Conservation (phyloP, 306 rosid species). For the Cicer pinnatifidum region DNA sequence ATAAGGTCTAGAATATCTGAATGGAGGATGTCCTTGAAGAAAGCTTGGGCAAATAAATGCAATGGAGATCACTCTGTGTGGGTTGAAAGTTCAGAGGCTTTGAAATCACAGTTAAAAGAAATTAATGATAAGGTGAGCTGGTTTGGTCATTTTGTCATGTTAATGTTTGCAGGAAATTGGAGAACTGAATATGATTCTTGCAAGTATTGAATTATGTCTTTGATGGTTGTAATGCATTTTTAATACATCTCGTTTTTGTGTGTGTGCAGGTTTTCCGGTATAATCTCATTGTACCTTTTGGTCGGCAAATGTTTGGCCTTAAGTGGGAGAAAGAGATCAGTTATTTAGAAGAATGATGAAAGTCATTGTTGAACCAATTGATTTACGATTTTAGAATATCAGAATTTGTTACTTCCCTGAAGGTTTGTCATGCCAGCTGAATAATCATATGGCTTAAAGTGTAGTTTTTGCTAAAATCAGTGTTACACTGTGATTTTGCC, state of each 20-base stretch:
- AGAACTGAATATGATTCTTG: conserved; percentile 26
- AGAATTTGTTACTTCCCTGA: conserved; percentile 4
- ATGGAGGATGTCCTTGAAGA: conserved; percentile 67
- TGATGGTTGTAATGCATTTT: conserved; percentile 14
- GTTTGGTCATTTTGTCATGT: conserved; percentile 3
- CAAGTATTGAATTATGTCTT: conserved; percentile 9
- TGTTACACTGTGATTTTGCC: too few species aligned
- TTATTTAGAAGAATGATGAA: conserved; percentile 59
- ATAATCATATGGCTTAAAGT: neutral
- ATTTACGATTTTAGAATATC: conserved; percentile 16
- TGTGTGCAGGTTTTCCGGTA: conserved; percentile 73
- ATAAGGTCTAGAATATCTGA: conserved; percentile 62
- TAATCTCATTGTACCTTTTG: conserved; percentile 85
- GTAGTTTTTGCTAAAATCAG: too few species aligned
- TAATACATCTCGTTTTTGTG: conserved; percentile 1
- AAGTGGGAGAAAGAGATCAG: conserved; percentile 89
- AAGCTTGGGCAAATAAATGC: conserved; percentile 61
- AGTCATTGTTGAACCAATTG: neutral
- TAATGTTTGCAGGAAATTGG: conserved; percentile 15
- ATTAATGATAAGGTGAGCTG: conserved; percentile 72
- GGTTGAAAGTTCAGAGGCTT: conserved; percentile 59
- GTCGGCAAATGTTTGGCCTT: conserved; percentile 83
- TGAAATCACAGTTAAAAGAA: conserved; percentile 61
- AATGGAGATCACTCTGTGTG: conserved; percentile 59
- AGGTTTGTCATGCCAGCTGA: neutral